Base-by-base conservation (phyloP, 169 alveolate species). In the Plasmodium malariae region DNA sequence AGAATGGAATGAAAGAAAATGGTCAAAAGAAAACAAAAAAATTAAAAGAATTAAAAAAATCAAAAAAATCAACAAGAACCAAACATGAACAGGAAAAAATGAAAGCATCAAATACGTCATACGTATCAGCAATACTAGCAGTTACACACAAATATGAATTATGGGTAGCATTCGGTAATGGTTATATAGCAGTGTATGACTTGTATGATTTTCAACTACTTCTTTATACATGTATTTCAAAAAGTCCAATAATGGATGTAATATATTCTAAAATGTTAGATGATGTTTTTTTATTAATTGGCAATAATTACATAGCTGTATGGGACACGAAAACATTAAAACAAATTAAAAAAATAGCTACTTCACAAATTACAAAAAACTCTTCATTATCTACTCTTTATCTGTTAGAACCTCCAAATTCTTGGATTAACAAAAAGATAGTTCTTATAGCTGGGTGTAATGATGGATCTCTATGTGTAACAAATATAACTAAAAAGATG, bases 141-240 rank as follows among this genome's bases (percentile, higher is more conserved):
- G 85, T 83, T 34, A 83, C 91, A 40, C 91, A 83, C 34, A 83
- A 83, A 59, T 83, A 83, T 30, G 91, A 83, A 49, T 32, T 83
- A 19, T 83, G 91, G 91, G 91, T 83, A 5, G 91, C 86, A 36
- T 83, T 83, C 60, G 91, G 91, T 54, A 83, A 72, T 83, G 91
- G 91, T 2, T 83, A 83, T 24, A 60, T 83, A 83, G 91, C 91
- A 24, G 91, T 83, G 2, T 83, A 83, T 59, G 91, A 83, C 12
- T 60, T 83, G 17, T 83, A 83, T 45, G 91, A 83, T 45, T 83
- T 83, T 36, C 91, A 83, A 59, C 55, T 83, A 60, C 74, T 83
- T 12, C 65, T 83, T 30, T 83, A 83, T 72, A 83, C 91, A 34
- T 67, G 74, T 32, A 83, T 83, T 24, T 83, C 91, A 28, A 83